phyloP scores from a whole-genome alignment of 768 basidiomycete genomes.

The Tephrocybe rancida region DNA sequence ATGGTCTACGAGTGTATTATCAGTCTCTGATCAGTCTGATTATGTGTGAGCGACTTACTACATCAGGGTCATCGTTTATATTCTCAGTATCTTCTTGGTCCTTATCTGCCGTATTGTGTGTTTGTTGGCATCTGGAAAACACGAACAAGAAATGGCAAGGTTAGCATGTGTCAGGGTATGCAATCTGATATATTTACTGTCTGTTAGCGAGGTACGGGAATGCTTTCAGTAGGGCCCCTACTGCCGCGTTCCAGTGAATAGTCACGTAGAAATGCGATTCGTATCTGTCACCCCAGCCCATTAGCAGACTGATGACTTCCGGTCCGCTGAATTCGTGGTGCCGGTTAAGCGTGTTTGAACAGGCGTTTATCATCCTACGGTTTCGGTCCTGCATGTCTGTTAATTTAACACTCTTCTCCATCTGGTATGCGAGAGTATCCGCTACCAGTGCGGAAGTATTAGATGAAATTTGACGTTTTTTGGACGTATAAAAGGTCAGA shows the following conservation, averaged over 20 bases:
- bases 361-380: too few relatives aligned
- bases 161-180: too few relatives aligned
- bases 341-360: constrained; percentile 33
- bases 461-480: constrained; percentile 30
- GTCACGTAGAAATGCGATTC: constrained; percentile 36
- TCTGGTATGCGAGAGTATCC: constrained; percentile 30
- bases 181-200: too few relatives aligned
- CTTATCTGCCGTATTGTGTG: too few relatives aligned
- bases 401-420: constrained; percentile 12
- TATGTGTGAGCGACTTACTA: too few relatives aligned
- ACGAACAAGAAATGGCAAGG: too few relatives aligned
- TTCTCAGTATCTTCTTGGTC: too few relatives aligned
- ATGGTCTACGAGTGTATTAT: too few relatives aligned
- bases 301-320: constrained; percentile 41
- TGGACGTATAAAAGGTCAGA: constrained; percentile 10
- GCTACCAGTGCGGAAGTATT: constrained; percentile 40
- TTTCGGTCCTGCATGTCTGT: constrained; percentile 25
- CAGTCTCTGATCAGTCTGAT: too few relatives aligned
- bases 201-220: too few relatives aligned
- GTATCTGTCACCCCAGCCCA: constrained; percentile 44
- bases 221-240: constrained; percentile 13
- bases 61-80: too few relatives aligned
- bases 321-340: constrained; percentile 40
- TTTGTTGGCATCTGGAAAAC: too few relatives aligned
- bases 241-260: constrained; percentile 28